phyloP scores from a whole-genome alignment of 2,329 filamentous ascomycete genomes.

The Sordariomycetes sp. region DNA sequence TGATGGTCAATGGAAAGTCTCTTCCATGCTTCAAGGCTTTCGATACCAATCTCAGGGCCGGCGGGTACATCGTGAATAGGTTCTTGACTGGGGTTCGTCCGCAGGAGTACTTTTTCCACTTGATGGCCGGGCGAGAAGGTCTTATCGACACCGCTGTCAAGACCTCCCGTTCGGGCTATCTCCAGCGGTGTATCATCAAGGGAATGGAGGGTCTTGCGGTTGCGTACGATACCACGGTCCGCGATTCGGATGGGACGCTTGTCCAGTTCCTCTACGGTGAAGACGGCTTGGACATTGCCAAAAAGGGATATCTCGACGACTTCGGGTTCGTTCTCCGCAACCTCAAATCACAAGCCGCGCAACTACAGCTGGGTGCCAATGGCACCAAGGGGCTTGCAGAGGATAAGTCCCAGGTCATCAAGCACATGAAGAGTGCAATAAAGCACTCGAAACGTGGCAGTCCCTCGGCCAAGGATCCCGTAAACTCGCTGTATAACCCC shows the following conservation, averaged over 20 bases:
- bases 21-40: slow-evolving; percentile 88
- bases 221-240: slow-evolving; percentile 86
- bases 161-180: slow-evolving; percentile 90
- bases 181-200: slow-evolving; percentile 96
- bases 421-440: slow-evolving; percentile 71
- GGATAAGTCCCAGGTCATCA: slow-evolving; percentile 52
- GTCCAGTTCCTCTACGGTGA: slow-evolving; percentile 96
- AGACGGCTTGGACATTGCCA: slow-evolving; percentile 87
- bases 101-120: slow-evolving; percentile 98
- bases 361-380: slow-evolving; percentile 56
- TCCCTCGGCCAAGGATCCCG: slow-evolving; percentile 59
- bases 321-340: slow-evolving; percentile 89
- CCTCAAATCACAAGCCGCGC: slow-evolving; percentile 66
- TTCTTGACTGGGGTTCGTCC: slow-evolving; percentile 97
- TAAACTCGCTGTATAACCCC: slow-evolving; percentile 62
- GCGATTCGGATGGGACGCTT: slow-evolving; percentile 86
- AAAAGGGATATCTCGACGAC: slow-evolving; percentile 82
- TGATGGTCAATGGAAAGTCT: slow-evolving; percentile 97
- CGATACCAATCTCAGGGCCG: slow-evolving; percentile 79
- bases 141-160: slow-evolving; percentile 98
- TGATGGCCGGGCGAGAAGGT: slow-evolving; percentile 97
- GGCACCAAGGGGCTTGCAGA: slow-evolving; percentile 32
- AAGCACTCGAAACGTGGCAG: slow-evolving; percentile 54
- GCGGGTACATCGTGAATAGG: slow-evolving; percentile 87
- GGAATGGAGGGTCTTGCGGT: slow-evolving; percentile 93